Conservation (phyloP, 306 rosid genomes). For the Rubus idaeus region DNA sequence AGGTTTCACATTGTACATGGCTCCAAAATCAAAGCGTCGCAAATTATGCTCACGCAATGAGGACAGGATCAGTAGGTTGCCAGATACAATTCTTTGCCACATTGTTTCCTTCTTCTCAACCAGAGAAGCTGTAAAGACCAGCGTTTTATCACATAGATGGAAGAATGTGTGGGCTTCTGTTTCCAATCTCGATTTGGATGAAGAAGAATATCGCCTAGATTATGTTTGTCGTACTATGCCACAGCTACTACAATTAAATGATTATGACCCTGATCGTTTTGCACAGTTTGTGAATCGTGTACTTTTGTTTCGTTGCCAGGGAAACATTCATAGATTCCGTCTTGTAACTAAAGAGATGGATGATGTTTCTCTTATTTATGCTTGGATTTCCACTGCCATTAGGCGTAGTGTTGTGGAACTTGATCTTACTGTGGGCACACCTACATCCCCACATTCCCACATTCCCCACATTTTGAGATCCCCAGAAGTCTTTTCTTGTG, state of each 20-base stretch:
- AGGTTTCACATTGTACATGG: neutral
- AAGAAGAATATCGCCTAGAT: neutral
- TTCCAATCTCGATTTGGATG: neutral
- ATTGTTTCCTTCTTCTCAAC: neutral
- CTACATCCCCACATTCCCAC: neutral
- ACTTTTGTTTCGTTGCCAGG: neutral
- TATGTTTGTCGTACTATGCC: neutral
- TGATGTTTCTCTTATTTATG: neutral
- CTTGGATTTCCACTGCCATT: neutral
- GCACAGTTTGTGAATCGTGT: neutral
- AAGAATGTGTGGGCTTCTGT: neutral
- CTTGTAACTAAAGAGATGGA: neutral
- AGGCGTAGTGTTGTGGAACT: slow-evolving; percentile 3
- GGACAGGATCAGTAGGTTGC: slow-evolving; percentile 7
- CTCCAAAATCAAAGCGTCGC: neutral
- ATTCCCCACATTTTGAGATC: neutral
- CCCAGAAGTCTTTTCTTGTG: slow-evolving; percentile 1
- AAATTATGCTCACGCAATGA: neutral
- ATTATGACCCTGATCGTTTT: neutral
- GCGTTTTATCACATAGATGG: slow-evolving; percentile 7
- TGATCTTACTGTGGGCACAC: neutral
- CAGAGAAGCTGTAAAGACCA: slow-evolving; percentile 5
- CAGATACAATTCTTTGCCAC: slow-evolving; percentile 3
- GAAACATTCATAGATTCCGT: neutral
- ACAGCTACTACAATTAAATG: neutral